Evolutionary conservation across 805 yeast species (phyloP).

Genomic region (Pichia ethanolica): DNA sequence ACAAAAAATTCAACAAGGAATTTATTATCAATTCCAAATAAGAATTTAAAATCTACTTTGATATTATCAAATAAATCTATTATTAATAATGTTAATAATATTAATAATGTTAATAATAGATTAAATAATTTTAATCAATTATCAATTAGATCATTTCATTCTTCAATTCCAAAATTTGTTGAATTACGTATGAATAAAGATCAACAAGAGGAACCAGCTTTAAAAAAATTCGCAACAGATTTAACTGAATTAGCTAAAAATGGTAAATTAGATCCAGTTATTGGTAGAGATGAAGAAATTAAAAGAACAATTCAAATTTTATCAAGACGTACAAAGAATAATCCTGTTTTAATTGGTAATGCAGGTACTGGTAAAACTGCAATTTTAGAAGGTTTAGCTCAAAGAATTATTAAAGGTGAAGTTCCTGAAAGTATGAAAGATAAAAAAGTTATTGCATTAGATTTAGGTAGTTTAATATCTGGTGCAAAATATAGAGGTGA

Average conservation of each 20-base stretch:
- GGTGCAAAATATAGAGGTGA: slow-evolving; percentile 97
- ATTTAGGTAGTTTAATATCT: slow-evolving; percentile 80
- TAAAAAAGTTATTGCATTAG: slow-evolving; percentile 76
- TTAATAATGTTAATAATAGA: too few relatives aligned
- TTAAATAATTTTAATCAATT: too few relatives aligned
- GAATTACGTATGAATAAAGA: slow-evolving; percentile 29
- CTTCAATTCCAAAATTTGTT: slow-evolving; percentile 5
- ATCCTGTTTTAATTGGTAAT: slow-evolving; percentile 89
- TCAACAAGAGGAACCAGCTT: slow-evolving; percentile 56
- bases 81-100: too few relatives aligned
- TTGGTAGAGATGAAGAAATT: slow-evolving; percentile 94
- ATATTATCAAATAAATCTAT: too few relatives aligned
- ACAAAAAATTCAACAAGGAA: not conserved
- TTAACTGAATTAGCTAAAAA: slow-evolving; percentile 79
- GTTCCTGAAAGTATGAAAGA: slow-evolving; percentile 92
- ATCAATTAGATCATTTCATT: slow-evolving; percentile 14
- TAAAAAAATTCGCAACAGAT: slow-evolving; percentile 80
- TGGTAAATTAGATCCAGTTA: slow-evolving; percentile 93
- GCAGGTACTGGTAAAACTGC: slow-evolving; percentile 99
- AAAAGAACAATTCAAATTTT: slow-evolving; percentile 87
- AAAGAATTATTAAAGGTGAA: slow-evolving; percentile 81
- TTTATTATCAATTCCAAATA: too few relatives aligned
- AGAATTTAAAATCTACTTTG: too few relatives aligned
- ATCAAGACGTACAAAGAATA: slow-evolving; percentile 88
- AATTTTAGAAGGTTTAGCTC: slow-evolving; percentile 93